Conservation (phyloP, 306 rosid species). For the Coriaria nepalensis region DNA sequence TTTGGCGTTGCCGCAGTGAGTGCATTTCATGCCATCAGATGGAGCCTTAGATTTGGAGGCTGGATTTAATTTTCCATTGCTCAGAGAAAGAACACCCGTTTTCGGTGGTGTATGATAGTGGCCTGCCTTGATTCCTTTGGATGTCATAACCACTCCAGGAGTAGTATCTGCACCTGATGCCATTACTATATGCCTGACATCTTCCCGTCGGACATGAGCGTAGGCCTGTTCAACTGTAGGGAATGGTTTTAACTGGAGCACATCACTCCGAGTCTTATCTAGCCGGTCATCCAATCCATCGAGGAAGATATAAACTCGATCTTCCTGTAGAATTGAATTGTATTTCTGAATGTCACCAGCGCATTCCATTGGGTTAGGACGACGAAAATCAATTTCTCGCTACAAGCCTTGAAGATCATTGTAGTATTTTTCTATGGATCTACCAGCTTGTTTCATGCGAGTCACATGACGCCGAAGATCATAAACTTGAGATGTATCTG, state of each 20-base stretch:
- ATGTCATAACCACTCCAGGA: neutral
- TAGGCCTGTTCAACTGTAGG: conserved; percentile 8
- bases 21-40: neutral
- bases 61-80: neutral
- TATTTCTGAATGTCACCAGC: neutral
- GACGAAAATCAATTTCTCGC: conserved; percentile 9
- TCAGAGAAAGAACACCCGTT: neutral
- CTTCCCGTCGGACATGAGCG: conserved; percentile 3
- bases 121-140: neutral
- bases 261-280: neutral
- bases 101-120: no score
- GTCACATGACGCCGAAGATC: conserved; percentile 4
- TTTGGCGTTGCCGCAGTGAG: neutral
- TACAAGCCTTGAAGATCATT: conserved; percentile 3
- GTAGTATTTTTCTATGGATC: conserved; percentile 8
- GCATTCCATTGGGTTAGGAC: conserved; percentile 6
- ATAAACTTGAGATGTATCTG: conserved; percentile 2
- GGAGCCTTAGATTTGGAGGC: neutral
- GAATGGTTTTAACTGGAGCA: neutral
- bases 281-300: neutral
- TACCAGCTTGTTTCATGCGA: neutral
- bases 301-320: neutral
- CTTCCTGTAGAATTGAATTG: conserved; percentile 4
- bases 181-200: neutral
- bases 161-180: neutral